phyloP scores from a whole-genome alignment of 257 asterid species.

The Rauvolfia tetraphylla region DNA sequence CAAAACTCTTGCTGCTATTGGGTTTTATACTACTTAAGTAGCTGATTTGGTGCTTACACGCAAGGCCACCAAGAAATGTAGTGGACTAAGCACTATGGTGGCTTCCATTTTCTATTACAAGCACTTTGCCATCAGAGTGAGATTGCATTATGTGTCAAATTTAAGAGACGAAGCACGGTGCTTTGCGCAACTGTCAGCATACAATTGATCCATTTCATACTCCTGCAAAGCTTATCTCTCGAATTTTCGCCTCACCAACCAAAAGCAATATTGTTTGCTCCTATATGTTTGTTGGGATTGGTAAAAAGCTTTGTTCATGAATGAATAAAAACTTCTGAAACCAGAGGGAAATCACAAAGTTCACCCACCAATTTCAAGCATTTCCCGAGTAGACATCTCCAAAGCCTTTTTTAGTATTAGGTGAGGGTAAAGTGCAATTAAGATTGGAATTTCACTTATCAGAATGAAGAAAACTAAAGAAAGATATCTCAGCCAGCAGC shows the following conservation, averaged over 20 bases:
- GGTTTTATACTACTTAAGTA: slow-evolving; percentile 26
- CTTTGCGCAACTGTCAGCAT: slow-evolving; percentile 6
- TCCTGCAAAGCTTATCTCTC: background rate
- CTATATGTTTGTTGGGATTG: background rate
- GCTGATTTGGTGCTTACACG: slow-evolving; percentile 20
- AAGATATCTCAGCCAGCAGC: too few relatives aligned
- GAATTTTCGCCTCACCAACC: slow-evolving; percentile 16
- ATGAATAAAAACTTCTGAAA: background rate
- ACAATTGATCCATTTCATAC: slow-evolving; percentile 2
- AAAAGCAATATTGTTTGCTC: background rate
- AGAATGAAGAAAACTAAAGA: background rate
- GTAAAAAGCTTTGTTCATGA: background rate
- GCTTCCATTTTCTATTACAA: slow-evolving; percentile 20
- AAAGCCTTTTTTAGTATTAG: background rate
- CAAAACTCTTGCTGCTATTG: background rate
- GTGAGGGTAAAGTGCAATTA: background rate
- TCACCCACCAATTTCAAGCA: background rate
- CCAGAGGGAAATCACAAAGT: background rate
- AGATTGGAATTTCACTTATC: background rate
- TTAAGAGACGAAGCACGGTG: slow-evolving; percentile 1
- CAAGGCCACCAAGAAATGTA: slow-evolving; percentile 23
- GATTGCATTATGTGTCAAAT: background rate
- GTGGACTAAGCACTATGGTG: slow-evolving; percentile 40
- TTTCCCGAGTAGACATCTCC: background rate
- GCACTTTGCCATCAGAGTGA: slow-evolving; percentile 16